A percentile compares a stretch with the other conserved stretches of the same genome.
Evolutionary conservation across 352 stramenopile genomes (phyloP).

Genomic region (Globisporangium paroecandrum): DNA sequence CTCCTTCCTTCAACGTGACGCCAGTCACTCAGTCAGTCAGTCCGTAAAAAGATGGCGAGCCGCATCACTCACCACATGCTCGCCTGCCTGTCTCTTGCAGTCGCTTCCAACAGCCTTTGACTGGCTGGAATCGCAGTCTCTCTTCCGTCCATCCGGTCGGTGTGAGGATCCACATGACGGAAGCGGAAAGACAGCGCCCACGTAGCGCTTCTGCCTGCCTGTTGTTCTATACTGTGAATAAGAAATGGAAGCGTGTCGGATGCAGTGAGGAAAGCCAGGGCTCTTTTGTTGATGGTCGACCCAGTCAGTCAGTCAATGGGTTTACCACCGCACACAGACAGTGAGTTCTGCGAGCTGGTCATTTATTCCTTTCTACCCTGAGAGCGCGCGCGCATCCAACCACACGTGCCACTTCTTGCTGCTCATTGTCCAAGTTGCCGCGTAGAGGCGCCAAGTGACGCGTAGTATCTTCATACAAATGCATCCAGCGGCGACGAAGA

Average conservation of each 20-base stretch:
- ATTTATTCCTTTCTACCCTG: neutral
- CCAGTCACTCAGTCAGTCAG: neutral
- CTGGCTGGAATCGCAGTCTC: neutral
- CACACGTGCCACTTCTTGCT: neutral
- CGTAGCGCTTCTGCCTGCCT: neutral
- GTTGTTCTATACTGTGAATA: neutral
- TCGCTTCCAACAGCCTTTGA: neutral
- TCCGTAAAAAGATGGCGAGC: neutral
- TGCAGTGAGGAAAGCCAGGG: neutral
- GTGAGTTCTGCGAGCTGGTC: neutral
- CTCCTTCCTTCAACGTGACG: neutral
- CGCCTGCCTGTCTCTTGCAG: neutral
- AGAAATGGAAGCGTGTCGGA: neutral
- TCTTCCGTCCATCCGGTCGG: neutral
- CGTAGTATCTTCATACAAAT: neutral
- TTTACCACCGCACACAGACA: neutral
- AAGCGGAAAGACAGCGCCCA: neutral
- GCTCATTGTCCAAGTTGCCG: conserved; percentile 12
- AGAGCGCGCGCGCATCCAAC: neutral
- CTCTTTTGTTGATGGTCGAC: neutral
- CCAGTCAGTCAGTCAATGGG: too few species aligned
- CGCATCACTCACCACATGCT: neutral
- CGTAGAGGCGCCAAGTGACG: neutral
- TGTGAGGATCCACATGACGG: neutral
- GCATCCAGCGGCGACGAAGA: neutral